These are phyloP conservation scores for Lithospermum erythrorhizon DNA, from an alignment of 257 asterid species.

Conservation along the genomic window DNA sequence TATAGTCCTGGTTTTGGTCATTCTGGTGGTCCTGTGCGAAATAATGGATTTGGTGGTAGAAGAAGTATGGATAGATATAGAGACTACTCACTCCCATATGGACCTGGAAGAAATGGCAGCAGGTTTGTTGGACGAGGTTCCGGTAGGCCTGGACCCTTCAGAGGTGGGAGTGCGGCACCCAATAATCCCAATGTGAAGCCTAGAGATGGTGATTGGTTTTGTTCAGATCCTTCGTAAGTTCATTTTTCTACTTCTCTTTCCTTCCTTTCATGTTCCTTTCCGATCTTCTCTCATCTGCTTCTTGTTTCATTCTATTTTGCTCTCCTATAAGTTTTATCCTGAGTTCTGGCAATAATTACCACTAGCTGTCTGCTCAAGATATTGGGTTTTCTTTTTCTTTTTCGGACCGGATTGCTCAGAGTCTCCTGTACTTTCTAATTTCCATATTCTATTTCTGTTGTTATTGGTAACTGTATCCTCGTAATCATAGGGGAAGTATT, in stretches of 20 bases:
- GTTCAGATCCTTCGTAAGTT: constrained; percentile 76
- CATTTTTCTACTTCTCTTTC: constrained; percentile 1
- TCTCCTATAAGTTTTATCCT: background rate
- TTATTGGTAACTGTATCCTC: background rate
- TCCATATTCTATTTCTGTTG: too few relatives aligned
- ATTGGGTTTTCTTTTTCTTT: too few relatives aligned
- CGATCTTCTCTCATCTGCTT: constrained; percentile 1
- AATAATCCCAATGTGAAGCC: constrained; percentile 84
- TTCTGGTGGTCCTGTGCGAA: constrained; percentile 40
- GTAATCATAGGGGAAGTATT: background rate
- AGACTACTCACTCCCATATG: constrained; percentile 57
- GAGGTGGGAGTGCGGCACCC: constrained; percentile 47
- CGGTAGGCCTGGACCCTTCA: constrained; percentile 41
- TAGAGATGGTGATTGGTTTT: constrained; percentile 90
- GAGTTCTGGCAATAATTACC: too few relatives aligned
- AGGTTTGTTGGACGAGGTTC: constrained; percentile 54
- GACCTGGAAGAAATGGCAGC: constrained; percentile 46
- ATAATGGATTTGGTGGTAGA: constrained; percentile 52
- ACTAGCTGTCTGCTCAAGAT: background rate
- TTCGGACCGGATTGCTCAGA: too few relatives aligned
- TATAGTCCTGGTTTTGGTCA: constrained; percentile 64
- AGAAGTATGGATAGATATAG: constrained; percentile 57
- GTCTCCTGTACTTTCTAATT: too few relatives aligned
- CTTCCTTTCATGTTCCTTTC: constrained; percentile 7
- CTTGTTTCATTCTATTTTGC: background rate